phyloP scores from a whole-genome alignment of 495 filamentous ascomycete species.

The Xylaria castorea region DNA sequence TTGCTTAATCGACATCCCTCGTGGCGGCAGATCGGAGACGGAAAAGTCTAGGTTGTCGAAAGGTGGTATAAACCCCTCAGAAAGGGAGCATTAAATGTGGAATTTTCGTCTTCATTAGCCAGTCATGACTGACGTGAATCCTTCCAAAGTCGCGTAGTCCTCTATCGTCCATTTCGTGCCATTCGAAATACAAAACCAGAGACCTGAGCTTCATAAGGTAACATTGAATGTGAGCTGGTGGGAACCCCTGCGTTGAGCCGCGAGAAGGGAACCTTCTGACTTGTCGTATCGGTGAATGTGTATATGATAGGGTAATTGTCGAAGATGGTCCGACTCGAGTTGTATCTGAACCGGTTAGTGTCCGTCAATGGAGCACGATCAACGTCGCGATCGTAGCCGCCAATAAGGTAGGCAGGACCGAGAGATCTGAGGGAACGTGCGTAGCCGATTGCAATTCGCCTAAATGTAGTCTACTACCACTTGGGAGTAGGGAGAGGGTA shows the following conservation, averaged over 20 bases:
- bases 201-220: slow-evolving; percentile 8
- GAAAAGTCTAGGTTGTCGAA: background rate
- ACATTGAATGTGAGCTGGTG: slow-evolving; percentile 21
- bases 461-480: slow-evolving; percentile 3
- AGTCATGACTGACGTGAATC: slow-evolving; percentile 5
- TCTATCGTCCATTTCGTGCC: background rate
- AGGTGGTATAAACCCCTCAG: background rate
- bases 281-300: slow-evolving; percentile 2
- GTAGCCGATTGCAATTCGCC: slow-evolving; percentile 9
- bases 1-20: background rate
- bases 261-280: background rate
- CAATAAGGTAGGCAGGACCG: background rate
- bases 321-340: background rate
- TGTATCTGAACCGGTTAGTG: background rate
- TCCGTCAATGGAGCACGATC: background rate
- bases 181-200: background rate
- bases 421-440: slow-evolving; percentile 7
- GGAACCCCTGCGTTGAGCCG: slow-evolving; percentile 27
- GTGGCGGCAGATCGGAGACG: background rate
- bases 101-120: background rate
- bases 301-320: background rate
- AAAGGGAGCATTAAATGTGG: slow-evolving; percentile 8
- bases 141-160: background rate
- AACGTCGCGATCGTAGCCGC: background rate
- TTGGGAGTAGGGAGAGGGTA: background rate